A percentile compares a stretch with the other conserved stretches of the same genome.
Conservation (phyloP, 1,139 yeast species). For the Fermentozyma sake region DNA sequence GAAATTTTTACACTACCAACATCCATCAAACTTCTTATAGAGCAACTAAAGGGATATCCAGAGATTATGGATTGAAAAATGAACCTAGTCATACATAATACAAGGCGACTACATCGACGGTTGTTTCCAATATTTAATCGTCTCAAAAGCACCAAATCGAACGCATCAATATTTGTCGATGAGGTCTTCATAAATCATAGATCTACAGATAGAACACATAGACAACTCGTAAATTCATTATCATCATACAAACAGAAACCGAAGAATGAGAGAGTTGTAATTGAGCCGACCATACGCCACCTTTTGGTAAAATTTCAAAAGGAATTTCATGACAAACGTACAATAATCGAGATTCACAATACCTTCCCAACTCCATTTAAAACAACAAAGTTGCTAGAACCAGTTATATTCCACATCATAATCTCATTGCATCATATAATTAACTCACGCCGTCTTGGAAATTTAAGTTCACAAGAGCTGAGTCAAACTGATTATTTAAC, state of each 20-base stretch:
- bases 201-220: conserved; percentile 21
- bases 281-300: conserved; percentile 23
- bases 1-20: too few relatives aligned
- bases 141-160: too few relatives aligned
- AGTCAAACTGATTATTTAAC: too few relatives aligned
- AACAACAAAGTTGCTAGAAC: conserved; percentile 9
- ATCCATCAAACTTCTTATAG: too few relatives aligned
- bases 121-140: too few relatives aligned
- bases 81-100: too few relatives aligned
- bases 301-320: conserved; percentile 23
- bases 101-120: too few relatives aligned
- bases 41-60: too few relatives aligned
- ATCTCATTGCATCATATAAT: conserved; percentile 4
- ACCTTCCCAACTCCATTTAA: conserved; percentile 8
- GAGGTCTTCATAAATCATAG: conserved; percentile 1
- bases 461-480: too few relatives aligned
- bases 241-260: conserved; percentile 17
- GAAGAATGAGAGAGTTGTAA: conserved; percentile 9
- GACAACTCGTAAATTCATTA: conserved; percentile 18
- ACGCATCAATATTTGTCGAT: neutral
- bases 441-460: too few relatives aligned
- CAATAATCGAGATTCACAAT: too few relatives aligned
- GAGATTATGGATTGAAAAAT: too few relatives aligned
- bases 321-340: conserved; percentile 4
- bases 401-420: conserved; percentile 12